These are phyloP conservation scores for Geosmithia flava DNA, from an alignment of 2,329 filamentous ascomycete genomes.

Conservation along the genomic window DNA sequence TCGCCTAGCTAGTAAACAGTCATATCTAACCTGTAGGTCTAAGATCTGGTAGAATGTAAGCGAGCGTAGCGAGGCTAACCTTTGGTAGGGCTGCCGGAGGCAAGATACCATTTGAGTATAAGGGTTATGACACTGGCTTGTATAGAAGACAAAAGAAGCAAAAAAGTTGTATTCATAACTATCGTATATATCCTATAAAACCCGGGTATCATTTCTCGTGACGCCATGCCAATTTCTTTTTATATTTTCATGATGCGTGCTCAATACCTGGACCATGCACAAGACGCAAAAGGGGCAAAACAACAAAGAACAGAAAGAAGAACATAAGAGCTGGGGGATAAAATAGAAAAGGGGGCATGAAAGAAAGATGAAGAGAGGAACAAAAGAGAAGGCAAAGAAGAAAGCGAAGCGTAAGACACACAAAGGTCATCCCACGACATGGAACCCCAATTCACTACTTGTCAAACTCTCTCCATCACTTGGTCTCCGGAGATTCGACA, in stretches of 20 bases:
- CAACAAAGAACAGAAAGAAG: not conserved
- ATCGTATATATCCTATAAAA: not conserved
- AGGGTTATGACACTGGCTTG: no score
- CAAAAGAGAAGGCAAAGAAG: not conserved
- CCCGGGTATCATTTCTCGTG: not conserved
- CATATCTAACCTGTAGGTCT: no score
- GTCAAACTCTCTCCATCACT: not conserved
- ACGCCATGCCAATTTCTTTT: not conserved
- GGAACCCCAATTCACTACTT: not conserved
- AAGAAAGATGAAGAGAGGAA: not conserved
- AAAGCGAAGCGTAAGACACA: not conserved
- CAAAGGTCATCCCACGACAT: not conserved
- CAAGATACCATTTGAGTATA: no score
- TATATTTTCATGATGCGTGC: not conserved
- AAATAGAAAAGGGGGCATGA: no score
- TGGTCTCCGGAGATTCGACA: not conserved
- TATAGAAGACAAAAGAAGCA: not conserved
- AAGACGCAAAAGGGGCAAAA: not conserved
- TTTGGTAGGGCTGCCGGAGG: no score
- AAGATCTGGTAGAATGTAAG: no score
- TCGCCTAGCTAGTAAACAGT: no score
- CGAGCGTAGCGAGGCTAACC: no score
- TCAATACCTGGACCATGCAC: not conserved
- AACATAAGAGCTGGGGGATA: no score
- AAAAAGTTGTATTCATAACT: not conserved